Evolutionary conservation across 768 basidiomycete genomes (phyloP), one percentile per base, ranked within the genome.

Genomic region (Termitomyces eurrhizus): DNA sequence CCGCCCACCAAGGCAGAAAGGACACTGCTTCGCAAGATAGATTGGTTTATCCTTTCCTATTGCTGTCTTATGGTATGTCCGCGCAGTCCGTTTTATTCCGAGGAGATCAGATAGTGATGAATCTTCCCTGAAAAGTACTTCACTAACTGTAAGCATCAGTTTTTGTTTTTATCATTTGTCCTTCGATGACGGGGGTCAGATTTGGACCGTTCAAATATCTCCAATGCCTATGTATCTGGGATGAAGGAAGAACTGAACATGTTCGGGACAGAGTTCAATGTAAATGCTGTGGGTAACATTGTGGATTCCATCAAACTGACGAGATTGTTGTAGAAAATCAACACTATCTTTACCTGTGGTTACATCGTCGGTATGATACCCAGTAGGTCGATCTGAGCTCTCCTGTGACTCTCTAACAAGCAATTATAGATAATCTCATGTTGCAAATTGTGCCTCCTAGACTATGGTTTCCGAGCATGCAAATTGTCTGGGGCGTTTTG

Each of bases 181-280:
- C 52, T 61, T 33, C 53, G 55, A 63, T 48, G 54, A 57, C 65
- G 33, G 48, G 48, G 35, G 14, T 37, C 37, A 88, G 86, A 88
- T 71, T 75, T 89, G 24, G 87, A 88, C 69, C 74, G 87, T 58
- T 85, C 86, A 36, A 88, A 88, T 70, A 75, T 90, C 33, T 77
- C 78, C 64, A 90, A 90, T 70, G 89, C 89, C 12, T 90, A 88
- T 70, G 86, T 89, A n/a, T 88, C 86, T 5, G 89, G 89, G 7
- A 89, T 92, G 88, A 85, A 80, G 62, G 86, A 90, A 70, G 88
- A 88, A 24, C 76, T 90, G 41, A 65, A 79, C 58, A 87, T 89
- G 85, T 69, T 76, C 46, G 87, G 86, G 42, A 85, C 80, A 44
- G 77, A 90, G 51, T 83, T 83, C 67, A 88, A 90, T 66, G 81